Evolutionary conservation across 345 rosid species (phyloP), one percentile per base, ranked within the genome.

Genomic region (Camelina neglecta): DNA sequence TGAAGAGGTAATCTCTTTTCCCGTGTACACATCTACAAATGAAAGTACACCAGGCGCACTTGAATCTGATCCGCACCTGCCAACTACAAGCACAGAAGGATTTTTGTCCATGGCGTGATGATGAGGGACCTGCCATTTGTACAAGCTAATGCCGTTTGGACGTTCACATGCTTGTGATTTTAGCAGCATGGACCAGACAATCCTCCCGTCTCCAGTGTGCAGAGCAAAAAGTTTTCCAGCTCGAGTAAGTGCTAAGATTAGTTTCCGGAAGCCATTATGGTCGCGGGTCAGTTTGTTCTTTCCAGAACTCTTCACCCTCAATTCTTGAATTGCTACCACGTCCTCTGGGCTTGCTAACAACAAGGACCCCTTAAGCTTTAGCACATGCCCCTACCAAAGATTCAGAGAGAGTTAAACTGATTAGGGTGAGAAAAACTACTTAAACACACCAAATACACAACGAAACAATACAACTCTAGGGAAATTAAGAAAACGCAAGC

Each of bases 261-360:
- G 75, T 86, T 93, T 96, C 68, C 99, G 85, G 65, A 96, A 96
- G 79, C 99, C 98, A 81, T 96, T 96, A 81, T 88, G 99, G 85
- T 96, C 99, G 80, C 99, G 83, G 48, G 94, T 96, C 87, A 93
- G 76, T 85, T 91, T 96, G 90, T 86, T 96, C 87, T 85, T 96
- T 81, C 90, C 96, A 49, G 96, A 93, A 83, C 86, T 85, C 81
- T 85, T 88, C 81, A 95, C 72, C 82, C 98, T 87, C 86, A 93
- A 80, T 54, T 81, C 89, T 84, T 90, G 97, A 67, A 96, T 91
- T 75, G 88, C 89, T 58, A 80, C 98, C 47, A 93, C 85, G 41
- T 96, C 99, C 74, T 93, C 98, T 21, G 96, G 90, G 82, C 86
- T 89, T 73, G 99, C 97, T 80, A 96, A 87, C 98, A 96, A 90